These are phyloP conservation scores for Silene latifolia DNA, from an alignment of 148 eudicot genomes.

Conservation along the genomic window DNA sequence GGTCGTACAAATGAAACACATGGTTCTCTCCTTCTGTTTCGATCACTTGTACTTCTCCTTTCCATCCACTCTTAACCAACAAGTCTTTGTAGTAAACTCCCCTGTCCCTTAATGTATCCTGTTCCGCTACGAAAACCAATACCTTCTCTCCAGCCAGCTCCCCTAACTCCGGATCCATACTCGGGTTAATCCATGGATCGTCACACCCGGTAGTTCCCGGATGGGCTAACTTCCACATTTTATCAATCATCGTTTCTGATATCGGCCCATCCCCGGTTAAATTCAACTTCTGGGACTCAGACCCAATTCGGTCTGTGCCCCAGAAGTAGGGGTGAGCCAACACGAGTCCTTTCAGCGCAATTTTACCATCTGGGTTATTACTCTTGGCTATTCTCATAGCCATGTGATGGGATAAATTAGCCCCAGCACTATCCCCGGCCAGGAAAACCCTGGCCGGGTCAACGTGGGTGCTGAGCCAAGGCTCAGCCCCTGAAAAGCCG, in stretches of 20 bases:
- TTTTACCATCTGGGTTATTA: too few relatives aligned
- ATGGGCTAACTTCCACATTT: neutral
- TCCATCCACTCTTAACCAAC: conserved; percentile 36
- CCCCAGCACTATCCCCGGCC: conserved; percentile 68
- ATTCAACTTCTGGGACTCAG: neutral
- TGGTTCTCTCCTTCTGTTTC: conserved; percentile 38
- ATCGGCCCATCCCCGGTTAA: neutral
- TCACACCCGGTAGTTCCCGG: neutral
- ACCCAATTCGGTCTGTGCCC: conserved; percentile 24
- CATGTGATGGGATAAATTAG: conserved; percentile 26
- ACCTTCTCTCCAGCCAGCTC: conserved; percentile 27
- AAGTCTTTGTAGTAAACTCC: conserved; percentile 30
- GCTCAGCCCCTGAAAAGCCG: neutral
- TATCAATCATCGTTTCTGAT: neutral
- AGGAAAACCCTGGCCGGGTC: conserved; percentile 35
- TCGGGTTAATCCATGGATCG: conserved; percentile 7
- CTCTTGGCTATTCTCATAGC: conserved; percentile 18
- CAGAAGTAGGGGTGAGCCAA: conserved; percentile 23
- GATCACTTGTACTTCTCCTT: conserved; percentile 29
- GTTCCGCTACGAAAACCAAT: conserved; percentile 37
- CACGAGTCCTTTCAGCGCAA: conserved; percentile 20
- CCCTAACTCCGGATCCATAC: conserved; percentile 2
- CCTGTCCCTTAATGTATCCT: conserved; percentile 29
- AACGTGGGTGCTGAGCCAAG: conserved; percentile 34
- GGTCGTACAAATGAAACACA: conserved; percentile 41